These are phyloP conservation scores for Cicer bijugum DNA, from an alignment of 306 rosid species.

Conservation along the genomic window DNA sequence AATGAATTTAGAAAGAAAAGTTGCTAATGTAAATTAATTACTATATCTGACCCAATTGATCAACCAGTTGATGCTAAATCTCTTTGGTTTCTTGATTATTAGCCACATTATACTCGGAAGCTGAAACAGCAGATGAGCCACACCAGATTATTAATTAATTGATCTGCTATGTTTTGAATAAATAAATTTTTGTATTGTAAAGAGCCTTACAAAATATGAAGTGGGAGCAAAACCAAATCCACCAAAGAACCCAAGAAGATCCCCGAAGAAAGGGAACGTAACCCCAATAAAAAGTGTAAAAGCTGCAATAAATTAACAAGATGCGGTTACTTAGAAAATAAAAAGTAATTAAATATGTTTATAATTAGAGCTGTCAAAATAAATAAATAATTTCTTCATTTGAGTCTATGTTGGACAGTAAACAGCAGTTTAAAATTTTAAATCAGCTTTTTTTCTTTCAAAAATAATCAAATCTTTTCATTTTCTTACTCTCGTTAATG, in stretches of 20 bases:
- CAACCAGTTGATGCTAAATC: constrained; percentile 80
- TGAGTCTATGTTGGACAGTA: too few relatives aligned
- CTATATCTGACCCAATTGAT: constrained; percentile 76
- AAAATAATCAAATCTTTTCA: too few relatives aligned
- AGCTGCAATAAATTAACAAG: constrained; percentile 56
- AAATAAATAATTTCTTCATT: too few relatives aligned
- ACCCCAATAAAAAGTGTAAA: constrained; percentile 74
- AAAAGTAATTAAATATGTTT: too few relatives aligned
- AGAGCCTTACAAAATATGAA: constrained; percentile 67
- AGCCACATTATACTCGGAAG: constrained; percentile 96
- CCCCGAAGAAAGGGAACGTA: constrained; percentile 94
- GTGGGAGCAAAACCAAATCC: constrained; percentile 97
- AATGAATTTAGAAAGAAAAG: too few relatives aligned
- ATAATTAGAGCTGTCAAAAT: too few relatives aligned
- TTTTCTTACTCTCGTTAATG: too few relatives aligned
- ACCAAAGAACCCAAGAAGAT: constrained; percentile 94
- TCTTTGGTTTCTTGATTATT: constrained; percentile 79
- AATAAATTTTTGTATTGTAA: neutral
- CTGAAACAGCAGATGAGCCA: constrained; percentile 48
- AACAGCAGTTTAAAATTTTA: too few relatives aligned
- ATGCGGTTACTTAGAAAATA: constrained; percentile 21
- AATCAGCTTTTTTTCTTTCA: too few relatives aligned
- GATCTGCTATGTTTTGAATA: constrained; percentile 7
- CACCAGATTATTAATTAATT: constrained; percentile 21
- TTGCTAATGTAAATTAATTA: neutral